Evolutionary conservation across 495 filamentous ascomycete species (phyloP).

Genomic region (Lineolata rhizophorae): DNA sequence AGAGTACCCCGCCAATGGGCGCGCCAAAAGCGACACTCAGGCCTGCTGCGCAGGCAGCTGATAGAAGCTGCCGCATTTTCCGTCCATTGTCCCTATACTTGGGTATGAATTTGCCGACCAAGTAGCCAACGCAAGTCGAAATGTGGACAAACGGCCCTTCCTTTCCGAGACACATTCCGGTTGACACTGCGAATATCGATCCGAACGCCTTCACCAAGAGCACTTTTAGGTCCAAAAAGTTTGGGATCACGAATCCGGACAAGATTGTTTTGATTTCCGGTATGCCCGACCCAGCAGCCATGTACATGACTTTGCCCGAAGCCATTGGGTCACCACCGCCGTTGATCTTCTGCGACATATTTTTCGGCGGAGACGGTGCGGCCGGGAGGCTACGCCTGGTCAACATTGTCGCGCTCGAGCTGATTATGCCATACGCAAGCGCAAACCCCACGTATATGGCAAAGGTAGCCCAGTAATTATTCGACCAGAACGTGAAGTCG

Average conservation of each 20-base stretch:
- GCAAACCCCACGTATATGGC: conserved; percentile 28
- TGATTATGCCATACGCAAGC: conserved; percentile 25
- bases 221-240: conserved; percentile 31
- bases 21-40: conserved; percentile 36
- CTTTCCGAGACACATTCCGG: conserved; percentile 36
- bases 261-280: conserved; percentile 38
- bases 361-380: conserved; percentile 13
- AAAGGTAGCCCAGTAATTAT: conserved; percentile 17
- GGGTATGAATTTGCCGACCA: conserved; percentile 27
- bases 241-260: conserved; percentile 35
- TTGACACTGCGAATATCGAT: conserved; percentile 30
- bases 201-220: conserved; percentile 34
- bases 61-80: conserved; percentile 31
- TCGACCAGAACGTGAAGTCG: background rate
- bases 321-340: background rate
- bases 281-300: conserved; percentile 33
- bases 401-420: conserved; percentile 27
- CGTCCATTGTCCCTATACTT: conserved; percentile 30
- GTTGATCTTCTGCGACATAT: conserved; percentile 8
- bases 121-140: conserved; percentile 30
- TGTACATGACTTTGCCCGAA: conserved; percentile 29
- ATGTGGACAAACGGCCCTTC: conserved; percentile 41
- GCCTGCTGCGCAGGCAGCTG: conserved; percentile 30
- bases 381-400: conserved; percentile 27
- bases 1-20: conserved; percentile 35